A percentile compares a stretch with the other conserved stretches of the same genome.
phyloP scores from a whole-genome alignment of 306 rosid genomes.

The Argentina anserina region DNA sequence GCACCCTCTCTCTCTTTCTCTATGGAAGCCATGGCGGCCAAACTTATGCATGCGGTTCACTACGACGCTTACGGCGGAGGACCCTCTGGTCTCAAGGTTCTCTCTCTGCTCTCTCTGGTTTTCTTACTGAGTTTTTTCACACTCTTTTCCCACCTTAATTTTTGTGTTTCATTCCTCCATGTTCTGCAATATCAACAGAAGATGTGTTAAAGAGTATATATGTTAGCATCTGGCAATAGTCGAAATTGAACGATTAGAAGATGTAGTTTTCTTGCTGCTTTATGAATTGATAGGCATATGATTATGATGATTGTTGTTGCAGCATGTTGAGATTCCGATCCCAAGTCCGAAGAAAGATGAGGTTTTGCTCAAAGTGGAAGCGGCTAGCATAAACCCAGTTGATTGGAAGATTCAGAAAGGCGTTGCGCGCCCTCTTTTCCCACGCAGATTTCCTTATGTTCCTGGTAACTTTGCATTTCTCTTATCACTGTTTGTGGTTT shows the following conservation, averaged over 20 bases:
- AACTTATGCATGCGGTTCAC: slow-evolving; percentile 62
- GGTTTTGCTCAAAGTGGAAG: slow-evolving; percentile 69
- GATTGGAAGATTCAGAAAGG: slow-evolving; percentile 86
- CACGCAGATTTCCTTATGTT: slow-evolving; percentile 58
- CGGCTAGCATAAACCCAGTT: slow-evolving; percentile 61
- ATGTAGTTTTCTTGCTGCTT: not conserved
- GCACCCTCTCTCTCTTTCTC: not conserved
- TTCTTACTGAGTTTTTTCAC: not conserved
- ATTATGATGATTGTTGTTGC: slow-evolving; percentile 15
- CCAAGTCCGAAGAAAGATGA: slow-evolving; percentile 60
- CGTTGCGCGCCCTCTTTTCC: slow-evolving; percentile 49
- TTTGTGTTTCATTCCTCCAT: not conserved
- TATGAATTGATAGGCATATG: not conserved
- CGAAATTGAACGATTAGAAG: not conserved
- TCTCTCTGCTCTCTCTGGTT: not conserved
- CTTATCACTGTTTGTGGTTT: not conserved
- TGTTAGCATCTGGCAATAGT: not conserved
- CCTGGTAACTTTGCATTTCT: slow-evolving; percentile 46
- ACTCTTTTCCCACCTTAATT: not conserved
- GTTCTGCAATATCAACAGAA: not conserved
- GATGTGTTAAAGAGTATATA: too few species aligned
- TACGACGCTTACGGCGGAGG: slow-evolving; percentile 65
- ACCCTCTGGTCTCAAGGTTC: slow-evolving; percentile 49
- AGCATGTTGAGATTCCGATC: slow-evolving; percentile 60
- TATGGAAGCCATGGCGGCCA: slow-evolving; percentile 32